Evolutionary conservation across 345 rosid genomes (phyloP).

Genomic region (Linum trigynum): DNA sequence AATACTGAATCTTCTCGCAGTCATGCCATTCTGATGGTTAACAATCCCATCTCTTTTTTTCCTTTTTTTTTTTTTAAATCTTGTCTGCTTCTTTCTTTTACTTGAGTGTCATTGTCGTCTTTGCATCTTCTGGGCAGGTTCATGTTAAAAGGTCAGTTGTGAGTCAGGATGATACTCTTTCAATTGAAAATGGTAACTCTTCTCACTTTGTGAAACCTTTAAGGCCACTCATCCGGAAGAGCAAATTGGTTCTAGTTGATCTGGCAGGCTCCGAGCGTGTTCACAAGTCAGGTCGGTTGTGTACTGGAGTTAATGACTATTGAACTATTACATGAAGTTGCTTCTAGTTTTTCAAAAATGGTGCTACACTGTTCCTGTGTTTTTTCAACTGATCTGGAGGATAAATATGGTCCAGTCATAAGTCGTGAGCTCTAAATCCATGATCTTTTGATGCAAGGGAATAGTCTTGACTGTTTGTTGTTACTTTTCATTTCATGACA

Average conservation of each 20-base stretch:
- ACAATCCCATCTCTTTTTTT: not conserved
- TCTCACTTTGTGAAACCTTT: slow-evolving; percentile 26
- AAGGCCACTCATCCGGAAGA: slow-evolving; percentile 23
- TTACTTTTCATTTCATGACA: slow-evolving; percentile 4
- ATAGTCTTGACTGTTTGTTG: not conserved
- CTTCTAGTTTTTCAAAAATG: not conserved
- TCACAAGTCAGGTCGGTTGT: slow-evolving; percentile 22
- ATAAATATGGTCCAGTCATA: not conserved
- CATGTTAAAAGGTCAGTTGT: slow-evolving; percentile 21
- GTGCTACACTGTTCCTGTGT: not conserved
- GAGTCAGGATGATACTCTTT: slow-evolving; percentile 16
- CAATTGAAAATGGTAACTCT: slow-evolving; percentile 15
- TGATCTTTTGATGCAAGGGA: not conserved
- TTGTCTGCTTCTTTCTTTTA: not conserved
- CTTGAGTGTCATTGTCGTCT: not conserved
- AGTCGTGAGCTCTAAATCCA: not conserved
- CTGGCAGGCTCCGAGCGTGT: slow-evolving; percentile 32
- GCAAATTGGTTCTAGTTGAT: slow-evolving; percentile 30
- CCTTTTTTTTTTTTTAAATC: not conserved
- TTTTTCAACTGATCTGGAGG: not conserved
- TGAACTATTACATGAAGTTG: not conserved
- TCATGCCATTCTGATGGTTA: slow-evolving; percentile 30
- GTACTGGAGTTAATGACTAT: not conserved
- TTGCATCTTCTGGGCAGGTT: slow-evolving; percentile 14
- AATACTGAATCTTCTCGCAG: slow-evolving; percentile 30